phyloP scores from a whole-genome alignment of 75 land plant genomes.

The Isoetes taiwanensis region DNA sequence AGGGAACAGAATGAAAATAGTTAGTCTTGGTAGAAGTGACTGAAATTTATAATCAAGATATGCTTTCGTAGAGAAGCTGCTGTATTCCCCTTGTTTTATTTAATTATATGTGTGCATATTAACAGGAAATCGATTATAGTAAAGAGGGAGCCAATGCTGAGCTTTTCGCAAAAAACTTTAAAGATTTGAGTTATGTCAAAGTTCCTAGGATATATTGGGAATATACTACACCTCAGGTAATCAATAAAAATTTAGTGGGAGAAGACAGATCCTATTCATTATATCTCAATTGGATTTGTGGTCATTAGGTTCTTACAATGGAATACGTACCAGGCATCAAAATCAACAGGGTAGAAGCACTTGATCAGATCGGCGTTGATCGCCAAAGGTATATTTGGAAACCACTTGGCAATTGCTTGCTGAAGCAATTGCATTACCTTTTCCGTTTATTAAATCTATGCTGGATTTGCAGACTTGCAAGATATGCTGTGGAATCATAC shows the following conservation, averaged over 20 bases:
- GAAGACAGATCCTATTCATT: neutral
- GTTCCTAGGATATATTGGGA: constrained; percentile 88
- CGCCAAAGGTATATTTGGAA: constrained; percentile 84
- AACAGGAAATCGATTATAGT: constrained; percentile 93
- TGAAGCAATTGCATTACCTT: neutral
- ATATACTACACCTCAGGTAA: constrained; percentile 86
- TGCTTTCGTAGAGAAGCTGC: too few species aligned
- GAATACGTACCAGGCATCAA: constrained; percentile 99
- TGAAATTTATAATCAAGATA: too few species aligned
- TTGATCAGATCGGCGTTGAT: constrained; percentile 97
- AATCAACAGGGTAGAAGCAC: constrained; percentile 78
- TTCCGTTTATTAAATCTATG: neutral
- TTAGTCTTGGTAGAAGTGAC: too few species aligned
- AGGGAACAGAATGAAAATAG: too few species aligned
- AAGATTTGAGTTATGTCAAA: constrained; percentile 76
- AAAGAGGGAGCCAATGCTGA: constrained; percentile 92
- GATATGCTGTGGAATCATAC: constrained; percentile 98
- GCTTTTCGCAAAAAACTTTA: constrained; percentile 77
- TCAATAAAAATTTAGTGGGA: neutral
- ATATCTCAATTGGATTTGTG: constrained; percentile 1
- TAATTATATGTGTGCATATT: too few species aligned
- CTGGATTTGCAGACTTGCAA: constrained; percentile 52
- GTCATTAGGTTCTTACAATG: constrained; percentile 80
- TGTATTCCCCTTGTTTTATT: too few species aligned
- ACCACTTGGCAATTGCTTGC: too few species aligned